Base-by-base conservation (phyloP, 306 rosid genomes). In the Morella rubra region DNA sequence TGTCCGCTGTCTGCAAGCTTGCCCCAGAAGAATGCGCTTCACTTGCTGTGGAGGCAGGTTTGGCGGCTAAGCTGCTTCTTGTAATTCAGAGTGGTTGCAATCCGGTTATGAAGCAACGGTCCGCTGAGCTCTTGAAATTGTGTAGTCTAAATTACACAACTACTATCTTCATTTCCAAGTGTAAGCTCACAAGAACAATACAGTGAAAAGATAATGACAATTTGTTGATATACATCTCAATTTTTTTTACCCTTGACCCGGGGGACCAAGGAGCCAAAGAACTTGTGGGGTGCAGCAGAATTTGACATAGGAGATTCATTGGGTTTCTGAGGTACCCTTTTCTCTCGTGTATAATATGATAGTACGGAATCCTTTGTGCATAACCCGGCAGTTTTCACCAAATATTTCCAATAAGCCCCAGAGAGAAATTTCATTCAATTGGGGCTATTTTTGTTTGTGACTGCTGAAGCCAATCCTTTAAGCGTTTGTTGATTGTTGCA, bases 71-170 rank as follows among this genome's bases (percentile, higher is more conserved):
- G 86, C 83, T 92, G 8, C 88, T 92, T 5, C 89, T 92, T 0
- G 97, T 92, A 19, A 92, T 92, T 79, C 97, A 92, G 83, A 90
- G 97, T 19, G 96, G 91, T 68, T 92, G 97, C 85, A 87, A 85
- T 73, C 89, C 96, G 0, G 85, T 72, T 44, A 52, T 92, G 79
- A 92, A 92, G 88, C 96, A 84, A 76, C 79, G 78, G 55, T 90
- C 96, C 3, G 81, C 93, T 0, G 93, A 90, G 90, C 89, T 92
- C 20, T 82, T 92, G 69, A 90, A 92, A 74, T 71, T 92, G 76
- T 92, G 96, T 70, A 92, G 96, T 75, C 72, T 90, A 49, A 90
- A 92, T 87, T 92, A 88, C 83, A 84, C 89, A 8, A 56, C 91
- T 40, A 84, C 90, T 16, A 72, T 80, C 62, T 92, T 92, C 81